Base-by-base conservation (phyloP, 192 early-diverging fungal species). In the Mortierella hygrophila region DNA sequence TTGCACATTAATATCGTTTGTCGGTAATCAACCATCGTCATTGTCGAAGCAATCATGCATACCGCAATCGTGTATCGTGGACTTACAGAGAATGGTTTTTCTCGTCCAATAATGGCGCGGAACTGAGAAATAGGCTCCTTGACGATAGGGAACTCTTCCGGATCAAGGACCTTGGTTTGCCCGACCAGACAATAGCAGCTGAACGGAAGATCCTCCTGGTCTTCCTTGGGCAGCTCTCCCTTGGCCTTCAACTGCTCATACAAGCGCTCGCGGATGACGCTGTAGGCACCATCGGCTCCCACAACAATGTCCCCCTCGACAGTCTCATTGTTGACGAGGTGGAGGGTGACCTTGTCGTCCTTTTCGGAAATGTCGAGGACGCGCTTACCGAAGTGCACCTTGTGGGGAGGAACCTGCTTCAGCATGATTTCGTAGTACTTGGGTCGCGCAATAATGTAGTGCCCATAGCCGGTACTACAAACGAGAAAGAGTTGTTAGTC, bases 1-100 rank as follows among this genome's bases (percentile, higher is more conserved):
- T 15, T 4, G 13, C 4, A 15, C 13, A 15, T 49, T 15, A 49
- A 18, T 16, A 4, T 49, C 47, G 47, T 16, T 16, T 18, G 47
- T 49, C 13, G 16, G 15, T 15, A 18, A 11, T 15, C 16, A 26
- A 63, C n/a, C 9, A 63, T 63, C 47, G n/a, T 63, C 10, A 1
- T 29, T 5, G 2, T 63, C 26, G 23, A 55, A 21, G 5, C 6
- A 21, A 23, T 63, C 8, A 26, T 7, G 29, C 4, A 8, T 29
- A 2, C 3, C 5, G 18, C 21, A 13, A n/a, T 0, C 2, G 4
- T 35, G 26, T 13, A 2, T 26, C 10, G 13, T 40, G n/a, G 1
- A 10, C 69, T 78, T 78, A 78, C 77, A 13, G 35, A 38, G 77
- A 42, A 78, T 21, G 77, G 77, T 35, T 72, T 70, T 21, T 57